Evolutionary conservation across 1,139 yeast species (phyloP).

Genomic region (Yamadazyma atmosphaerica): DNA sequence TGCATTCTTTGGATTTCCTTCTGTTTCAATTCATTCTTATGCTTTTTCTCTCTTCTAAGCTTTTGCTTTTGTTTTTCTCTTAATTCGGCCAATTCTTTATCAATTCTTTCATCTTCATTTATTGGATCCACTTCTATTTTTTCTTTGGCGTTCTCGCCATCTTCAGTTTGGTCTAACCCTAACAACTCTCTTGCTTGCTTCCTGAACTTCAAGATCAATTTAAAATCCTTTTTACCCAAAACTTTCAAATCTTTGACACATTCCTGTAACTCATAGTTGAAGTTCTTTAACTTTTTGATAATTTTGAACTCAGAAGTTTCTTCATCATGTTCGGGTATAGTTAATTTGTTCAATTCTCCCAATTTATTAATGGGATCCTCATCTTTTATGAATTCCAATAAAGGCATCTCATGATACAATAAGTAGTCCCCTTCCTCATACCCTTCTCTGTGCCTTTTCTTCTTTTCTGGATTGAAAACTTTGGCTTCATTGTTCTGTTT

Average conservation of each 20-base stretch:
- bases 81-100: constrained; percentile 74
- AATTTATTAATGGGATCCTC: constrained; percentile 84
- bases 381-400: constrained; percentile 73
- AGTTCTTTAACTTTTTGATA: constrained; percentile 68
- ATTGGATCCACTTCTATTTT: constrained; percentile 65
- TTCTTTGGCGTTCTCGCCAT: constrained; percentile 35
- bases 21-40: constrained; percentile 78
- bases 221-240: constrained; percentile 90
- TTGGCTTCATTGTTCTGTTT: constrained; percentile 86
- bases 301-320: constrained; percentile 58
- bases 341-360: constrained; percentile 67
- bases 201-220: constrained; percentile 82
- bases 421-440: constrained; percentile 92
- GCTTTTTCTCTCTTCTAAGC: constrained; percentile 77
- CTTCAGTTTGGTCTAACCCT: constrained; percentile 56
- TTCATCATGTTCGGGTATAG: constrained; percentile 52
- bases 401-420: constrained; percentile 69
- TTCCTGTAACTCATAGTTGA: constrained; percentile 74
- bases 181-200: constrained; percentile 78
- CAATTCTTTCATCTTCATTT: constrained; percentile 88
- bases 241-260: constrained; percentile 91
- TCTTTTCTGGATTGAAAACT: constrained; percentile 90
- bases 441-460: constrained; percentile 91
- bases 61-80: constrained; percentile 70
- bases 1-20: constrained; percentile 90